Base-by-base conservation (phyloP, 2,329 filamentous ascomycete species). In the Cladosporium phlei region DNA sequence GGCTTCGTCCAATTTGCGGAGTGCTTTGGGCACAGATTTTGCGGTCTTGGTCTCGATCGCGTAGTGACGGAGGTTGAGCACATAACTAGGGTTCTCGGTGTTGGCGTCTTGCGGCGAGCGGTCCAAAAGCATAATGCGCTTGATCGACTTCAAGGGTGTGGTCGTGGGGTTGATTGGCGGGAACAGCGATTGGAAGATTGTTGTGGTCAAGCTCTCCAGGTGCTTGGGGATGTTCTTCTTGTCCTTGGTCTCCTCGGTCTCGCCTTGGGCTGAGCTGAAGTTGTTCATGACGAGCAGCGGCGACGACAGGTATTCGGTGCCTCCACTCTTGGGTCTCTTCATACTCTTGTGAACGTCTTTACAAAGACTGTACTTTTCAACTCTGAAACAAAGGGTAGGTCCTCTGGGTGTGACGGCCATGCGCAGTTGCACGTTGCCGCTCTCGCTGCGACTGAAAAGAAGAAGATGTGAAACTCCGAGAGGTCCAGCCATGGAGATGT, bases 281-380 rank as follows among this genome's bases (percentile, higher is more conserved):
- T 95, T 96, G 72, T 98, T 98, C 93, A 98, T 97, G 55, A 98
- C 93, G 34, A 98, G 78, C 80, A 97, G 70, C 52, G 93, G 93
- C 5, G 93, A 83, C 33, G 83, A 88, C 48, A 86, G 75, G 60
- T 88, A 95, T 64, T 91, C 61, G 37, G 61, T 91, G 53, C 86
- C 88, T 38, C 85, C 84, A 38, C 83, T 85, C 62, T 83, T 81
- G 7, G 91, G 88, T 57, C 88, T 86, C 66, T 86, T 88, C 70
- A 94, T 82, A 11, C 88, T 82, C 62, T 82, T 85, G 58, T 86
- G 79, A 3, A 98, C 83, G 65, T 98, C 93, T 66, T 93, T 95
- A 69, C 85, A 88, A 2, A 98, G 75, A 27, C 89, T 95, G 66
- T 98, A 98, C 59, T 88, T 89, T 63, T 97, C 88, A 37, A 98